Conservation (phyloP, 371 early-diverging fungal species). For the Fennellomyces sp. region DNA sequence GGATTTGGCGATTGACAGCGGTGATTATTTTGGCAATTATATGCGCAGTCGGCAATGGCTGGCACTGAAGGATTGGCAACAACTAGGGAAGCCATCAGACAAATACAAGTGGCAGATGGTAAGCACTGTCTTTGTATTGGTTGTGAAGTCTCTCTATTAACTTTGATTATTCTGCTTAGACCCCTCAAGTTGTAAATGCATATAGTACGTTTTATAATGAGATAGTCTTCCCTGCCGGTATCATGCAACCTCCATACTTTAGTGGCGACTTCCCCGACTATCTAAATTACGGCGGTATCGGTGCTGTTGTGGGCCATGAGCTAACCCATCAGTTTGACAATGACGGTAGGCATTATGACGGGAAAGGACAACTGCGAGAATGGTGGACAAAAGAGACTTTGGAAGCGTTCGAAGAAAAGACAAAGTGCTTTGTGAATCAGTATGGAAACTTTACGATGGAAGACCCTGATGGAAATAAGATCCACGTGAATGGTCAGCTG, state of each 20-base stretch:
- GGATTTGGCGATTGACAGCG: slow-evolving; percentile 22
- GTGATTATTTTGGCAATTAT: slow-evolving; percentile 49
- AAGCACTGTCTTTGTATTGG: no score
- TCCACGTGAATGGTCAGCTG: slow-evolving; percentile 55
- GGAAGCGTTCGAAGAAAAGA: slow-evolving; percentile 46
- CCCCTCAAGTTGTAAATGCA: slow-evolving; percentile 65
- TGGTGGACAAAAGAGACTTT: slow-evolving; percentile 72
- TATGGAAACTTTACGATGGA: slow-evolving; percentile 52
- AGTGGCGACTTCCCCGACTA: slow-evolving; percentile 46
- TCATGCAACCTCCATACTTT: slow-evolving; percentile 55
- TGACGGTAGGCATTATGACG: slow-evolving; percentile 59
- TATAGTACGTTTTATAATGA: slow-evolving; percentile 53
- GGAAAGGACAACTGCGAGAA: slow-evolving; percentile 33
- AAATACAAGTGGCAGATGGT: slow-evolving; percentile 57
- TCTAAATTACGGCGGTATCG: slow-evolving; percentile 66
- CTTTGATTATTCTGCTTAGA: no score
- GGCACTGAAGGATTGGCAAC: slow-evolving; percentile 21
- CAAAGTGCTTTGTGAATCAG: slow-evolving; percentile 70
- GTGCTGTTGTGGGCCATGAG: slow-evolving; percentile 65
- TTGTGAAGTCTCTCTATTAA: no score
- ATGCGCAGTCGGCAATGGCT: slow-evolving; percentile 27
- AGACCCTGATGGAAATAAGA: slow-evolving; percentile 21
- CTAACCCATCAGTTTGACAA: slow-evolving; percentile 59
- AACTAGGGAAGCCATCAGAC: slow-evolving; percentile 45
- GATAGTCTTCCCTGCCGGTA: slow-evolving; percentile 66